Base-by-base conservation (phyloP, 768 basidiomycete genomes). In the Russula ochroleuca region DNA sequence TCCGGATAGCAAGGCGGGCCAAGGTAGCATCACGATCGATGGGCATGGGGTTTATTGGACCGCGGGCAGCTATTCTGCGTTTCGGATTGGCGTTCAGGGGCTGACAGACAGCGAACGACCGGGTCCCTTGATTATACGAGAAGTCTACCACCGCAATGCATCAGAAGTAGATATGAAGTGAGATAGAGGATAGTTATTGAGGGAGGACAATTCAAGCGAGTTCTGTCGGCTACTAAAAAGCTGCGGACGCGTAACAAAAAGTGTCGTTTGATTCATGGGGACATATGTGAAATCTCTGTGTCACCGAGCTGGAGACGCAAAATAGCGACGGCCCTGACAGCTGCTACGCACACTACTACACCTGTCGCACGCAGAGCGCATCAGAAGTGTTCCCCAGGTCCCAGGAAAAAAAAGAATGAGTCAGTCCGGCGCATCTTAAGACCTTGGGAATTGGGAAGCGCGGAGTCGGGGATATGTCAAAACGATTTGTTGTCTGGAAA, bases 321-420 rank as follows among this genome's bases (percentile, higher is more conserved):
- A 59, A 31, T 59, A 48, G 63, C 58, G 54, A 59, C 63, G 52
- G 58, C 9, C 58, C 62, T 64, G 63, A 59, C 63, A 43, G 52
- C 21, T 25, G 57, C 33, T 10, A 35, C 53, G 21, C 23, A 15
- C n/a, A n/a, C n/a, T 19, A 52, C 23, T n/a, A 41, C 10, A 33
- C 41, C 25, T 47, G 56, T 51, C 21, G 21, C 10, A n/a, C 13
- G 23, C 21, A 11, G n/a, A n/a, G 25, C 28, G 40, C 56, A 63
- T 37, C 55, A 54, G 49, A 51, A 51, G 21, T 33, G 10, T 21
- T 14, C 23, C 35, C 57, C 41, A 56, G 53, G 33, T 33, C 41
- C 31, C 37, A 23, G 15, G 19, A n/a, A 14, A 21, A 6, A 28
- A 23, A 17, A 33, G 6, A 25, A 35, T 10, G 47, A 59, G 52